These are phyloP conservation scores for Phytophthora gonapodyides DNA, from an alignment of 352 stramenopile genomes.

Conservation along the genomic window DNA sequence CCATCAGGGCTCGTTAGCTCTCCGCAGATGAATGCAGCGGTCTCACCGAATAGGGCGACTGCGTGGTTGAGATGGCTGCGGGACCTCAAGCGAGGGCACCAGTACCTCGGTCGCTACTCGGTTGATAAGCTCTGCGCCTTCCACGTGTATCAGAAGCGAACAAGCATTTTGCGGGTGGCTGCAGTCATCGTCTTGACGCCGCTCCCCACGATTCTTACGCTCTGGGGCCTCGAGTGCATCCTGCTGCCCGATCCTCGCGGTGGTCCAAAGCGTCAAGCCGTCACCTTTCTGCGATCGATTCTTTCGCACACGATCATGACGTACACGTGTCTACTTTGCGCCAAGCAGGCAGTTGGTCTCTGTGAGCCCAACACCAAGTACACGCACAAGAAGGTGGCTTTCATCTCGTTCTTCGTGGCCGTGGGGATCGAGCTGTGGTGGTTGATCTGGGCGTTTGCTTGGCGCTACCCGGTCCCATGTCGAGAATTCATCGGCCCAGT, in stretches of 20 bases:
- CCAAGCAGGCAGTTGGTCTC: slow-evolving; percentile 17
- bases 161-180: slow-evolving; percentile 14
- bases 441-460: slow-evolving; percentile 14
- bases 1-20: no score
- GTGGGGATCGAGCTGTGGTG: slow-evolving; percentile 18
- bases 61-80: no score
- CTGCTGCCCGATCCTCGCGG: slow-evolving; percentile 8
- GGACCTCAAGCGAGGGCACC: slow-evolving; percentile 1
- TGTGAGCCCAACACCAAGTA: slow-evolving; percentile 6
- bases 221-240: slow-evolving; percentile 11
- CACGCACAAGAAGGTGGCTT: slow-evolving; percentile 14
- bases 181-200: slow-evolving; percentile 19
- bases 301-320: slow-evolving; percentile 13
- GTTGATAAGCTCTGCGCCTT: slow-evolving; percentile 33
- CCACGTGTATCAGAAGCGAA: slow-evolving; percentile 24
- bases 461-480: slow-evolving; percentile 19
- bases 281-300: slow-evolving; percentile 16
- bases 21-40: no score
- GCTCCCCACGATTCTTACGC: slow-evolving; percentile 14
- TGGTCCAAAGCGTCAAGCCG: not conserved
- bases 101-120: slow-evolving; percentile 32
- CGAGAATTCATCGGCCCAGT: slow-evolving; percentile 19
- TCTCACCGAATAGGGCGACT: no score
- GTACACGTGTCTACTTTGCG: slow-evolving; percentile 12
- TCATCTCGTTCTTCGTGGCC: slow-evolving; percentile 14